A percentile compares a stretch with the other conserved stretches of the same genome.
These are phyloP conservation scores for Sphaerulina musiva DNA, from an alignment of 2,329 filamentous ascomycete genomes.

Conservation along the genomic window DNA sequence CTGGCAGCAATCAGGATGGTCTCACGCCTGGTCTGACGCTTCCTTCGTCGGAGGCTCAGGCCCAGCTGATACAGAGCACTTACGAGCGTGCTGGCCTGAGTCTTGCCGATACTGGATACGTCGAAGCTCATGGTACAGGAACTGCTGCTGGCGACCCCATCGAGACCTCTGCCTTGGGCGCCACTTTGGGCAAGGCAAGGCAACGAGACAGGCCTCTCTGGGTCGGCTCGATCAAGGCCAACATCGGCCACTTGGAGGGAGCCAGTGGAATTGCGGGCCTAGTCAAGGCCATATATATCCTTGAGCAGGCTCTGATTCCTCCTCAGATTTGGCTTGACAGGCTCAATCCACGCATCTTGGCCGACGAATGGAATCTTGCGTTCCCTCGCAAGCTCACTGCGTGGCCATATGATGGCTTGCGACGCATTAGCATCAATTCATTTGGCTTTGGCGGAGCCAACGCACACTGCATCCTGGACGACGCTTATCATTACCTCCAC, in stretches of 20 bases:
- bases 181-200: neutral
- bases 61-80: conserved; percentile 29
- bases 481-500: neutral
- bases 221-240: conserved; percentile 23
- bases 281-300: conserved; percentile 19
- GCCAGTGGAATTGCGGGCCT: conserved; percentile 12
- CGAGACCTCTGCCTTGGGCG: conserved; percentile 12
- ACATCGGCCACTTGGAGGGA: conserved; percentile 19
- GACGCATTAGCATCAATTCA: conserved; percentile 15
- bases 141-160: conserved; percentile 18
- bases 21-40: neutral
- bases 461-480: conserved; percentile 3
- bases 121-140: conserved; percentile 27
- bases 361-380: neutral
- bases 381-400: conserved; percentile 23
- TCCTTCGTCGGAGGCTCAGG: conserved; percentile 28
- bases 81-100: conserved; percentile 34
- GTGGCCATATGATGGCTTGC: conserved; percentile 22
- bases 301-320: conserved; percentile 26
- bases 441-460: conserved; percentile 27
- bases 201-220: conserved; percentile 5
- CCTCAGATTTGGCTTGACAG: conserved; percentile 21
- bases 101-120: conserved; percentile 6
- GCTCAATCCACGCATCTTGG: conserved; percentile 19
- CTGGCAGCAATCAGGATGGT: neutral